Evolutionary conservation across 2,329 filamentous ascomycete species (phyloP), one percentile per base, ranked within the genome.

Genomic region (Alternaria tenuissima): DNA sequence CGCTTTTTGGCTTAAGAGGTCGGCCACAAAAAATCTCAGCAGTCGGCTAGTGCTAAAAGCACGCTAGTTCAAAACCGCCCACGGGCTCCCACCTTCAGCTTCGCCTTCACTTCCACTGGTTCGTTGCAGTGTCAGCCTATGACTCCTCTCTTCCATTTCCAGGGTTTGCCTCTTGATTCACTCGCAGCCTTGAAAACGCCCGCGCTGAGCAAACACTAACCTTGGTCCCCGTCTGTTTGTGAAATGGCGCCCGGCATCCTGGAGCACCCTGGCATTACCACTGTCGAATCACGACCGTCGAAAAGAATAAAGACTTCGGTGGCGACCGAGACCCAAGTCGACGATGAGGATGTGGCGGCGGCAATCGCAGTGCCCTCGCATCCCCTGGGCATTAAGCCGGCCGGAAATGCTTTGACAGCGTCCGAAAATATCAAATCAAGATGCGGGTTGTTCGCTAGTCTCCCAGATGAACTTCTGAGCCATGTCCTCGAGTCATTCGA

Each of bases 381-480:
- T 82, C 93, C 93, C 38, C 82, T 97, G 47, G 91, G 91, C 32
- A 85, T 98, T 65, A 95, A 93, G 75, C 94, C 95, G 1, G 86
- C 91, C 62, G 95, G 94, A 38, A 98, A 99, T 81, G 89, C 89
- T 49, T 86, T 94, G 43, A 87, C 88, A 20, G 83, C 87, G 12
- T 83, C 82, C 3, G 83, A 83, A 56, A 91, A 91, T 79, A 86
- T 93, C 48, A 91, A 92, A 61, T 78, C 82, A 49, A 84, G 82
- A 39, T 86, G 88, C 62, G 94, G 93, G 16, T 74, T 75, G 5
- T 90, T 96, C 74, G 85, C 85, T 58, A 76, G 78, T 39, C 81
- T 97, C 54, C 91, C 94, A 4, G 94, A 98, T 78, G 93, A 97
- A 79, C 80, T 95, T 67, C 81, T 97, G 51, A 84, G 89, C 66